Evolutionary conservation across 371 early-diverging fungal species (phyloP), one percentile per base, ranked within the genome.

Genomic region (Phascolomyces articulosus): DNA sequence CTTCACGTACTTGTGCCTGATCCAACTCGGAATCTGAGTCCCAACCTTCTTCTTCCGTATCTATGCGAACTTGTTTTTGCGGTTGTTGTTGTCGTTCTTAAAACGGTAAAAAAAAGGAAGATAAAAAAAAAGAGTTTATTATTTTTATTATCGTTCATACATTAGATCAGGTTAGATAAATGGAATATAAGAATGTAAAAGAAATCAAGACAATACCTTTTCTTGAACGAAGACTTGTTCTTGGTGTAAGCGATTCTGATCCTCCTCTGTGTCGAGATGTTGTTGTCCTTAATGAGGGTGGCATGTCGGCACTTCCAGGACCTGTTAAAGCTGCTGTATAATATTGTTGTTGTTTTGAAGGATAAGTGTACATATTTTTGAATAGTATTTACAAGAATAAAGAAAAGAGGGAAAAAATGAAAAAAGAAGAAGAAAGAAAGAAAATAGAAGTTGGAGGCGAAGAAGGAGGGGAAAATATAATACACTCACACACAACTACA

Each of bases 11-110:
- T 27, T 55, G 60, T 13, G 58, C 74, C 18, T 56, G 38, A 40
- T 78, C 71, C n/a, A 78, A n/a, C 31, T 75, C 75, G 6, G 68
- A 56, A 26, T 73, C 76, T 26, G 75, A 75, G 53, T 78, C 79
- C 76, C 69, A 75, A 61, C 68, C 21, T 31, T 56, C 9, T 3
- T 34, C 56, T 8, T n/a, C 51, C n/a, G n/a, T n/a, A 23, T 51
- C 51, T n/a, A 51, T 51, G 51, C 51, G 51, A 23, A 11, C 1
- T 51, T 51, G 51, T n/a, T 18, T 15, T 16, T 44, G 44, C 44
- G 2, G 44, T 1, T 44, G 44, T 44, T 15, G 44, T 24, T 51
- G 51, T n/a, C 51, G 51, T 7, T 51, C 51, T 51, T 44, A 34
- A 34, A 34, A 34, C 34, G 11, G 34, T 7, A 44, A 44, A 38